These are phyloP conservation scores for Phaffia rhodozyma DNA, from an alignment of 1,284 basidiomycete genomes.

Conservation along the genomic window DNA sequence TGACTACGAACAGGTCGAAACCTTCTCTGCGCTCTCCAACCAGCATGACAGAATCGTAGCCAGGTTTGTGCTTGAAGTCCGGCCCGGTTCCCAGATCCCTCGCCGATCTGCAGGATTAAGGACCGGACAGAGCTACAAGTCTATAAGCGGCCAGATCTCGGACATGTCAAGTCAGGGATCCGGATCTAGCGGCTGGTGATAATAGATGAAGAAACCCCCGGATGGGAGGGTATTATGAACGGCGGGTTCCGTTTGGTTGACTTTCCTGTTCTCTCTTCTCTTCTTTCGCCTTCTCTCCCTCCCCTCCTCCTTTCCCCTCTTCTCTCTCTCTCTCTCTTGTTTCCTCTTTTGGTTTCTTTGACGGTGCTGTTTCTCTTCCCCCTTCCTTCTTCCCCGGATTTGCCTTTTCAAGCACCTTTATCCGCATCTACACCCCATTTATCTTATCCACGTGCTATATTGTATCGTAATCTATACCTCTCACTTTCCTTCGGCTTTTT, in stretches of 20 bases:
- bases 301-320: background rate
- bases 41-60: constrained; percentile 8
- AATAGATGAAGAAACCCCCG: background rate
- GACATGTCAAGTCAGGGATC: background rate
- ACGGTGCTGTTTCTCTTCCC: no score
- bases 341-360: no score
- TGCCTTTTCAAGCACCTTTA: background rate
- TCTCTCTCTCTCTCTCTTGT: background rate
- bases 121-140: constrained; percentile 1
- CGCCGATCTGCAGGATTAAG: background rate
- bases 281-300: background rate
- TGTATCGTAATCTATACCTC: background rate
- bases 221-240: background rate
- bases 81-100: background rate
- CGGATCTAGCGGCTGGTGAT: background rate
- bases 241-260: background rate
- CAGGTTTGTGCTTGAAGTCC: constrained; percentile 3
- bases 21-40: constrained; percentile 4
- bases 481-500: background rate
- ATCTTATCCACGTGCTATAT: background rate
- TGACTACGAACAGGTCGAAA: background rate
- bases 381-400: background rate
- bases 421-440: background rate
- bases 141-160: background rate
- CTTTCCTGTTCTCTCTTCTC: background rate